Evolutionary conservation across 768 basidiomycete genomes (phyloP).

Genomic region (Antrodiella citrinella): DNA sequence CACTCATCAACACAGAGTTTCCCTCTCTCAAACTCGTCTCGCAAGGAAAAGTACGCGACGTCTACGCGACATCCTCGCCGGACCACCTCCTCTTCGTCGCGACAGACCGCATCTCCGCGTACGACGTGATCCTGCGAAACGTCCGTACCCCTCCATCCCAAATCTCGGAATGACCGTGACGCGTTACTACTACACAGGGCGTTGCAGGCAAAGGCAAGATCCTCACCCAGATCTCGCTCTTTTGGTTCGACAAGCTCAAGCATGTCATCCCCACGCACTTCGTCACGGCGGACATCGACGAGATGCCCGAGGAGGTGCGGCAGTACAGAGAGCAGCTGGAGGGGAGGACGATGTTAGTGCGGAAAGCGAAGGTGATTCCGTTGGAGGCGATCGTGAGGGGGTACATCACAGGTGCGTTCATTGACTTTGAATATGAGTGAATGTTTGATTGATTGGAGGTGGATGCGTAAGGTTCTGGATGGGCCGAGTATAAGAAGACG

Average conservation of each 20-base stretch:
- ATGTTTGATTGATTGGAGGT: not conserved
- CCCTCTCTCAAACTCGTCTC: constrained; percentile 65
- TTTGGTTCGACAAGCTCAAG: constrained; percentile 87
- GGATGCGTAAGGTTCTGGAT: constrained; percentile 79
- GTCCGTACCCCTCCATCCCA: constrained; percentile 39
- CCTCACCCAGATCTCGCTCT: constrained; percentile 83
- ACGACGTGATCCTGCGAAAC: constrained; percentile 91
- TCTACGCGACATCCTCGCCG: constrained; percentile 70
- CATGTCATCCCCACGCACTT: constrained; percentile 86
- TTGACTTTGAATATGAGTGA: not conserved
- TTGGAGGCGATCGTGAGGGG: constrained; percentile 95
- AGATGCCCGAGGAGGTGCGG: constrained; percentile 77
- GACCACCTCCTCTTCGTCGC: constrained; percentile 86
- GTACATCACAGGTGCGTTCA: constrained; percentile 79
- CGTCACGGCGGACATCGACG: constrained; percentile 63
- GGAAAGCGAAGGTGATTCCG: constrained; percentile 80
- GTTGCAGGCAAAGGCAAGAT: constrained; percentile 91
- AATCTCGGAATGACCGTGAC: constrained; percentile 1
- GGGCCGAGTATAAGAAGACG: constrained; percentile 85
- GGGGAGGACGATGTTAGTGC: constrained; percentile 87
- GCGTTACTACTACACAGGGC: constrained; percentile 44
- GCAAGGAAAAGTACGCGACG: constrained; percentile 93
- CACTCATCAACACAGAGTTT: constrained; percentile 49
- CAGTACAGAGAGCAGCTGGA: constrained; percentile 71
- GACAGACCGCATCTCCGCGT: constrained; percentile 92